Base-by-base conservation (phyloP, 2,329 filamentous ascomycete genomes). In the Cladophialophora bantiana region DNA sequence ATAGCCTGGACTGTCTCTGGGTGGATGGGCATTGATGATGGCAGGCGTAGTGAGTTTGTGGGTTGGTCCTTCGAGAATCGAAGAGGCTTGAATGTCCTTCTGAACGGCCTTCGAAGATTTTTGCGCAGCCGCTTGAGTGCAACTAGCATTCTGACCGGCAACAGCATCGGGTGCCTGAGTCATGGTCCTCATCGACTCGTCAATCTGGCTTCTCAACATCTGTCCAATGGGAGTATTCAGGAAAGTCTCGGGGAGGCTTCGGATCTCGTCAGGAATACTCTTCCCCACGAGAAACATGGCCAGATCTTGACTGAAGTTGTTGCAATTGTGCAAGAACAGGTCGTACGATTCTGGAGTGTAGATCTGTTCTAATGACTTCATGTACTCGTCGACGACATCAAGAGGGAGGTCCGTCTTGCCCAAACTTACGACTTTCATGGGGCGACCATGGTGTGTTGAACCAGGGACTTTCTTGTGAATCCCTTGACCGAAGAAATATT, bases 231-330 rank as follows among this genome's bases (percentile, higher is more conserved):
- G 93, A 0, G 93, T 95, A 66, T 91, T 88, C 12, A 98, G 84
- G 7, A 98, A 94, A 0, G 89, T 90, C 74, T 93, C 86, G 0
- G 94, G 94, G 76, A 98, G 89, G 71, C 90, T 92, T 35, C 88
- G 86, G 71, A 99, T 98, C 73, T 96, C 89, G 0, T 89, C 86
- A 0, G 95, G 95, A 67, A 98, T 98, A 2, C 92, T 91, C 72
- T 89, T 91, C 26, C 95, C 94, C 0, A 97, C 83, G 0, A 98
- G 83, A 70, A 98, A 98, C 78, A 92, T 95, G 69, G 92, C 84
- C 71, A 98, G 89, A 68, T 97, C 93, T 75, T 98, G 94, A 3
- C 91, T 92, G 78, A 98, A 99, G 78, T 97, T 97, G 81, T 98
- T 99, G 82, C 94, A 98, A 77, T 99, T 99, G 79, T 97, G 93